These are phyloP conservation scores for Auriculariales sp. DNA, from an alignment of 768 basidiomycete genomes.

Conservation along the genomic window DNA sequence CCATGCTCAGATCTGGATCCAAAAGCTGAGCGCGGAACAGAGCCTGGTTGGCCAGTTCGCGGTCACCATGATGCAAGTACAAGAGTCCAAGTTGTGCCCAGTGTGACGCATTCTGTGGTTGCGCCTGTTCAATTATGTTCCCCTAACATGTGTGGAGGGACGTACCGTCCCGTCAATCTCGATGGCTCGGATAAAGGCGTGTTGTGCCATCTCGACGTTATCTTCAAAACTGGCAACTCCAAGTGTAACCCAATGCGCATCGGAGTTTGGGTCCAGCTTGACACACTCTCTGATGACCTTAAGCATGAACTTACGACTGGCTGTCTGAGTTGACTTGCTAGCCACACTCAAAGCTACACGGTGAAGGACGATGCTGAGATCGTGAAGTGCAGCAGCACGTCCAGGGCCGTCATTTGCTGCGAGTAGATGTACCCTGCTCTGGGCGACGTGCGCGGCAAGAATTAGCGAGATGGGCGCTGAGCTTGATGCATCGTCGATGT, in stretches of 20 bases:
- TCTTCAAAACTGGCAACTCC: constrained; percentile 55
- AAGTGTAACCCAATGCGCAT: constrained; percentile 68
- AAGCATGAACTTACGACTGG: constrained; percentile 30
- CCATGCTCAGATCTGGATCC: constrained; percentile 76
- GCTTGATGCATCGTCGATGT: neutral
- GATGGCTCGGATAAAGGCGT: constrained; percentile 80
- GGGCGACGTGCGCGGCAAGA: neutral
- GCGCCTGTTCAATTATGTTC: constrained; percentile 4
- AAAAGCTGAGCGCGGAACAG: constrained; percentile 79
- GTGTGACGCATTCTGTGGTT: constrained; percentile 42
- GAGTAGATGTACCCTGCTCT: constrained; percentile 13
- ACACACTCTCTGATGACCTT: constrained; percentile 50
- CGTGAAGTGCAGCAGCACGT: constrained; percentile 53
- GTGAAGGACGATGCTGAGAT: constrained; percentile 52
- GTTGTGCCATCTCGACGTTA: constrained; percentile 68
- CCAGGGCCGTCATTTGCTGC: constrained; percentile 34
- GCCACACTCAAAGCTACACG: constrained; percentile 25
- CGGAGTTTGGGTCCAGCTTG: constrained; percentile 54
- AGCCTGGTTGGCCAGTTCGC: constrained; percentile 72
- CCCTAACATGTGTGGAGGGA: constrained; percentile 5
- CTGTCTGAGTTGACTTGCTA: constrained; percentile 17
- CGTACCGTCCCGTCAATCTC: constrained; percentile 74
- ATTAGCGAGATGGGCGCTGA: constrained; percentile 7
- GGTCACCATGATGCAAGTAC: constrained; percentile 66
- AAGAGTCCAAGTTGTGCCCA: constrained; percentile 88